phyloP scores from a whole-genome alignment of 1,284 basidiomycete species.

The Ceratobasidium sp. region DNA sequence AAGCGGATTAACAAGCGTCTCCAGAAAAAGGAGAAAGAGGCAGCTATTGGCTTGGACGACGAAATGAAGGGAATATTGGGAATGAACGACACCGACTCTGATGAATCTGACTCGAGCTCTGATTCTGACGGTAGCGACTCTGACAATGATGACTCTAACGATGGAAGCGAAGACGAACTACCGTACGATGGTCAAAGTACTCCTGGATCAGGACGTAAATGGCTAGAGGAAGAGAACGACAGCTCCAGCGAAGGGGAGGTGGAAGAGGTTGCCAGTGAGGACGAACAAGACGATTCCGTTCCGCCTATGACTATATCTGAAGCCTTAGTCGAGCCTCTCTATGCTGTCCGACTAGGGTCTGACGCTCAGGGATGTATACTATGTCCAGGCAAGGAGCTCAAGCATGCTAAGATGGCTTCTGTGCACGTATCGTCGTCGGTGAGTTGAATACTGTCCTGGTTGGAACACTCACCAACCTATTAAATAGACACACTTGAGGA shows the following conservation, averaged over 20 bases:
- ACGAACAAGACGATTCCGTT: slow-evolving; percentile 55
- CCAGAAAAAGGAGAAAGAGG: slow-evolving; percentile 74
- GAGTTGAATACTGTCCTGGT: slow-evolving; percentile 58
- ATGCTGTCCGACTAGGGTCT: slow-evolving; percentile 63
- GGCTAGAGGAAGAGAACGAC: slow-evolving; percentile 19
- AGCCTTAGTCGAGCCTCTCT: slow-evolving; percentile 74
- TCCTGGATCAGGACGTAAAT: background rate
- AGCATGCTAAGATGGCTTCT: slow-evolving; percentile 71
- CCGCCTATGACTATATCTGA: slow-evolving; percentile 70
- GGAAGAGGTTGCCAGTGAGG: slow-evolving; percentile 55
- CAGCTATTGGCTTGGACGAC: slow-evolving; percentile 76
- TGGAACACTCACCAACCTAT: slow-evolving; percentile 8
- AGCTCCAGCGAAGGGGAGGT: slow-evolving; percentile 37
- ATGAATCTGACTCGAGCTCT: slow-evolving; percentile 67
- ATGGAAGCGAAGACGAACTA: slow-evolving; percentile 52
- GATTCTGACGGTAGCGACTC: slow-evolving; percentile 52
- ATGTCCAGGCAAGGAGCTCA: slow-evolving; percentile 82
- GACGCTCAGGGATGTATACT: slow-evolving; percentile 72
- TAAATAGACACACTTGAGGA: slow-evolving; percentile 71
- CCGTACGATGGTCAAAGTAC: slow-evolving; percentile 51
- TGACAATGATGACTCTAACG: slow-evolving; percentile 14
- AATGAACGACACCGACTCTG: slow-evolving; percentile 79
- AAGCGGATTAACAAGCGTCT: slow-evolving; percentile 82
- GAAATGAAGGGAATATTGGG: slow-evolving; percentile 79
- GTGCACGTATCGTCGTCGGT: slow-evolving; percentile 76